Base-by-base conservation (phyloP, 495 filamentous ascomycete species). In the Parmelia sp. region DNA sequence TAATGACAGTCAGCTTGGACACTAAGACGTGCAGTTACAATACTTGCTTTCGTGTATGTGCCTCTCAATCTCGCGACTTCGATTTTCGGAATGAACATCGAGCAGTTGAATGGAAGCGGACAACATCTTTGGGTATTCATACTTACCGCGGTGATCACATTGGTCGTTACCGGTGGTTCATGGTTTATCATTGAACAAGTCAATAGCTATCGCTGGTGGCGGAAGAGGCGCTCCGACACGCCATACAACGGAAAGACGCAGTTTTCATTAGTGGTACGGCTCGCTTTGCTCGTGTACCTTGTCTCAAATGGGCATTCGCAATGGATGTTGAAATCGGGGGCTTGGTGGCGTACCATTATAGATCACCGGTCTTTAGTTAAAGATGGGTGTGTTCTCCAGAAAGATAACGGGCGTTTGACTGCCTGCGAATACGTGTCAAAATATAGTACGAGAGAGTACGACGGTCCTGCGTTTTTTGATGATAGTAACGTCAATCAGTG, bases 31-130 rank as follows among this genome's bases (percentile, higher is more conserved):
- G 4, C 27, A 62, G 10, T 68, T 27, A 68, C 66, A 0, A 15
- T 65, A 33, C 66, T 68, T 25, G 66, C 66, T 6, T 64, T 61
- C 23, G n/a, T 65, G 4, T 68, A 68, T 31, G 36, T 68, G 7
- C 62, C 66, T 31, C 37, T 68, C 0, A 65, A 61, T 33, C 57
- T 68, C 8, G 66, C 61, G 1, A 68, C 63, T 11, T 58, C 61
- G 1, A 31, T 68, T 2, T 65, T 61, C 23, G 57, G 66, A 6
- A 65, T 68, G 62, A 65, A 68, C 33, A 25, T 65, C 1, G 40
- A 68, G 21, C 62, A 68, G 31, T 33, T 65, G 11, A 68, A 68
- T 45, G 6, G 55, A 19, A 65, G 19, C 37, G 57, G 55, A 11
- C 42, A 39, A 40, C 11, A 29, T 11, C 11, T 65, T 10, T 36